Evolutionary conservation across 352 stramenopile genomes (phyloP), one percentile per base, ranked within the genome.

Genomic region (Globisporangium recalcitrans): DNA sequence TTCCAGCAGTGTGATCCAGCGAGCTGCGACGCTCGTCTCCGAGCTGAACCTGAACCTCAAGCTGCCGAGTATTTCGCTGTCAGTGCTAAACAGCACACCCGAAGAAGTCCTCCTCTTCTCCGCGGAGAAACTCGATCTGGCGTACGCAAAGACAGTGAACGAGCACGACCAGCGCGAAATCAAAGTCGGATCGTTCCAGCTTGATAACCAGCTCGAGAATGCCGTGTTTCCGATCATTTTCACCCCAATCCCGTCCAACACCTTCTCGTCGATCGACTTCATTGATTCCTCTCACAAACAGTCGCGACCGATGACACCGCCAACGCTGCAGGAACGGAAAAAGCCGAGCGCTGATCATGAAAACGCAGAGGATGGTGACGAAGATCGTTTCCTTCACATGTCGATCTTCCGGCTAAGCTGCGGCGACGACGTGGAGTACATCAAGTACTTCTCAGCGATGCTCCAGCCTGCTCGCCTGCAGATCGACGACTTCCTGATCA

Each of bases 401-500:
- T 96, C 87, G 4, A 62, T 92, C 8, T 71, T 94, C 16, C 75
- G 83, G n/a, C 66, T 94, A 0, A 82, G 77, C 57, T 93, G 93
- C 36, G 83, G 86, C 13, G 80, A 87, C 14, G 85, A 90, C 32
- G 86, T 95, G 38, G 85, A 96, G 62, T 96, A 93, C 52, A 87
- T 94, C 62, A 92, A 93, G 61, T 95, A 95, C 48, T 74, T 95
- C 16, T 92, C 86, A 0, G 77, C 78, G 0, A 91, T 95, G 79
- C 67, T 95, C 58, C 86, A 91, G 48, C 86, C 86, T 3, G 73
- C 75, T 9, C 70, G 75, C 10, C 51, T 90, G 3, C 80, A 90
- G 52, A 62, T 88, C 10, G 80, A 90, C 40, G 80, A 86, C 44
- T 86, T 77, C n/a, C 53, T 90, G 19, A 57, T 90, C 24, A 65